Evolutionary conservation across 805 yeast species (phyloP), one percentile per base, ranked within the genome.

Genomic region (Saturnispora bothae): DNA sequence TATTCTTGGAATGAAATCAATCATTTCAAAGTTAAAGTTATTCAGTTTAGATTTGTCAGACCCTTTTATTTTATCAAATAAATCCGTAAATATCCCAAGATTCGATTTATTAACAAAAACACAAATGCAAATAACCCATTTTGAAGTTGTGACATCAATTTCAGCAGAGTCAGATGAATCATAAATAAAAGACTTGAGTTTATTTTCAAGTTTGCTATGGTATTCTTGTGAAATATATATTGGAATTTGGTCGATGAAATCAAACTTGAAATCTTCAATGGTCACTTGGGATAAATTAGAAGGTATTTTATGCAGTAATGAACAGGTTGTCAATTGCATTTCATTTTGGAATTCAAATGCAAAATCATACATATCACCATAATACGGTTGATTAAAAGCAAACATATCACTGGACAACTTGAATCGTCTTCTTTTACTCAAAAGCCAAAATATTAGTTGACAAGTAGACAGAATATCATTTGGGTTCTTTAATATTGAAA

Each of bases 371-470:
- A 38, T 9, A n/a, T 32, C 28, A 14, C 25, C 28, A 9, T 14
- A 4, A 20, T 15, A 12, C 15, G 19, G 16, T 18, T 32, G 32
- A 28, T 38, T 28, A 17, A 25, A 33, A 6, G 20, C 8, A 18
- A n/a, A 41, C 31, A 25, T 18, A 20, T 19, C 39, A 28, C 14
- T 34, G 22, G 15, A 42, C n/a, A 9, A 12, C 3, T 5, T 34
- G 22, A 19, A 32, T 27, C 17, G 34, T 36, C 7, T 7, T 5
- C 14, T 25, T 10, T 31, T 36, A 38, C 15, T 36, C 28, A 30
- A 28, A 4, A 43, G 9, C 51, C 50, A 48, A n/a, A 15, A 28
- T 8, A 47, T n/a, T 14, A 47, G 32, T 10, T n/a, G 33, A n/a
- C 26, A 28, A 10, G 33, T 16, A 7, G 28, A 18, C 18, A 34